A percentile compares a stretch with the other conserved stretches of the same genome.
phyloP scores from a whole-genome alignment of 148 eudicot species.

The Diospyros lotus region DNA sequence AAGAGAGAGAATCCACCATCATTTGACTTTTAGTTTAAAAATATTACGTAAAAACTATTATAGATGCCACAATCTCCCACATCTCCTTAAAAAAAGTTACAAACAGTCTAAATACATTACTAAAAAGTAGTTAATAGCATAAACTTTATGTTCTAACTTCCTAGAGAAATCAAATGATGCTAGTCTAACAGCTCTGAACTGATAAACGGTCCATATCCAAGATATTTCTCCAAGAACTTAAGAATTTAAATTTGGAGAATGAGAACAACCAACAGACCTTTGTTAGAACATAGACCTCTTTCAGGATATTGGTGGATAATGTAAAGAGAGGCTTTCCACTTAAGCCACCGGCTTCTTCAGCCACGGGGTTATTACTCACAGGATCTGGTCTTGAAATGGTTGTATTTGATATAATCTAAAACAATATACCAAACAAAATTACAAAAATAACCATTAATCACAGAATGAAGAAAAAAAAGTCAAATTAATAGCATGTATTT shows the following conservation, averaged over 20 bases:
- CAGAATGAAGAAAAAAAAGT: neutral
- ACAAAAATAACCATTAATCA: no score
- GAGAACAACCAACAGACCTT: conserved; percentile 45
- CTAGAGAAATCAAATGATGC: neutral
- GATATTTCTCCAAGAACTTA: neutral
- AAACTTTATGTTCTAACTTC: neutral
- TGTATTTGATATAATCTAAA: conserved; percentile 93
- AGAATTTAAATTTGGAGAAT: neutral
- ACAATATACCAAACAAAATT: conserved; percentile 5
- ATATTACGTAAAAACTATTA: neutral
- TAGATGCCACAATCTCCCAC: neutral
- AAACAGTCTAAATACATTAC: neutral
- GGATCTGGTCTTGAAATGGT: conserved; percentile 88
- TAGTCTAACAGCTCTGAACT: neutral
- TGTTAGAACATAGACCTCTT: conserved; percentile 84
- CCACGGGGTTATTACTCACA: conserved; percentile 46
- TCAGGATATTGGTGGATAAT: conserved; percentile 72
- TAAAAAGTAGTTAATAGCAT: neutral
- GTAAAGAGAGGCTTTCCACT: conserved; percentile 92
- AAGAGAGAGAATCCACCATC: neutral
- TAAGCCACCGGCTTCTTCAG: conserved; percentile 85
- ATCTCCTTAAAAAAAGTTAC: neutral
- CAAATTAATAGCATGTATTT: neutral
- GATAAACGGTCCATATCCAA: neutral
- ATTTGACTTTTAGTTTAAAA: neutral